These are phyloP conservation scores for Fusarium guadeloupense DNA, from an alignment of 2,329 filamentous ascomycete genomes.

Conservation along the genomic window DNA sequence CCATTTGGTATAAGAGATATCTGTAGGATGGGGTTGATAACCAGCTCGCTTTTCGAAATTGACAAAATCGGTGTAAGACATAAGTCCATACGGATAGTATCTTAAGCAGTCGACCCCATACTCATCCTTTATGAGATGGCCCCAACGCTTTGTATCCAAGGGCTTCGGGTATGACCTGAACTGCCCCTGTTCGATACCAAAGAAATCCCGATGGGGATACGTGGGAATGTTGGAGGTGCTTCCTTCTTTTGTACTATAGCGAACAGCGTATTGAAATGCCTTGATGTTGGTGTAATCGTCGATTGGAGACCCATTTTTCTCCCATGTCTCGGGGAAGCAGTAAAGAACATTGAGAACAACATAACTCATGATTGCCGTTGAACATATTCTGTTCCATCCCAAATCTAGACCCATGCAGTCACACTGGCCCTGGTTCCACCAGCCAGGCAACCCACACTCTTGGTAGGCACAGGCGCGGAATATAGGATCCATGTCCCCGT, in stretches of 20 bases:
- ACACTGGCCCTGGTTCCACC: background rate
- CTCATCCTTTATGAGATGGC: background rate
- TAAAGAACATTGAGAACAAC: conserved; percentile 3
- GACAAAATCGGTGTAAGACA: conserved; percentile 8
- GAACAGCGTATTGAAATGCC: background rate
- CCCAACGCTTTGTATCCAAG: background rate
- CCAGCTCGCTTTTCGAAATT: background rate
- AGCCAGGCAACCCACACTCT: background rate
- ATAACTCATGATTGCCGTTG: background rate
- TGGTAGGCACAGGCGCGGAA: background rate
- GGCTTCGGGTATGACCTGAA: background rate
- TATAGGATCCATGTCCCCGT: conserved; percentile 11
- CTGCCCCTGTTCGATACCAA: background rate
- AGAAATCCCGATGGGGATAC: conserved; percentile 6
- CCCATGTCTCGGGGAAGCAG: background rate
- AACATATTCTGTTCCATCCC: background rate
- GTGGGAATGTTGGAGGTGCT: background rate
- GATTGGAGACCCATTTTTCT: accelerated
- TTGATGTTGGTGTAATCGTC: background rate
- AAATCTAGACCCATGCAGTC: background rate
- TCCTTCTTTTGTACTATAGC: background rate
- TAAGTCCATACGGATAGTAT: conserved; percentile 14
- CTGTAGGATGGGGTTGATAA: background rate
- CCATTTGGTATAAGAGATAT: background rate
- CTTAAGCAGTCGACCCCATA: background rate